Evolutionary conservation across 768 basidiomycete genomes (phyloP), one percentile per base, ranked within the genome.

Genomic region (Suillus placidus): DNA sequence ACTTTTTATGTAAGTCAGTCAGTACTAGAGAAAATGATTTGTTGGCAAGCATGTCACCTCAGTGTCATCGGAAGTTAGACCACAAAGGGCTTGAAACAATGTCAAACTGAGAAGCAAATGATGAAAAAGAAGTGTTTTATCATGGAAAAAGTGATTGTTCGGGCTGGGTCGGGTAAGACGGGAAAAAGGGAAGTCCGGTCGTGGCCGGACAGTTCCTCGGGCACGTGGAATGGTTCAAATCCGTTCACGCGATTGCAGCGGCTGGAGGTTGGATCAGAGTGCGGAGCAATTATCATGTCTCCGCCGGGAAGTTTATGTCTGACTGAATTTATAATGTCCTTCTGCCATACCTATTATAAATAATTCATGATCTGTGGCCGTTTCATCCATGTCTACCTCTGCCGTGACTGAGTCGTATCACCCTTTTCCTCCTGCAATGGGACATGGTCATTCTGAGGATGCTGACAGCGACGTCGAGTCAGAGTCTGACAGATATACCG

Each of bases 401-500:
- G 49, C 47, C 54, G 73, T 74, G 70, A 26, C 47, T 13, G 12
- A 49, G 47, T 56, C 68, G 38, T 7, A 32, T 58, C 65, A 52
- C 43, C 47, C 64, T 49, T 52, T 58, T 54, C 16, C 56, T 60
- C 61, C 67, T 52, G 57, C 58, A 63, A 63, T 42, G 26, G 6
- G 26, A 26, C n/a, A 35, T 56, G 52, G 68, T 64, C 38, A 67
- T 66, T 72, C 76, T 71, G 81, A 80, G 64, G 87, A 85, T 75
- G 66, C 68, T 35, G 80, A 81, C 66, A 62, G 62, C 60, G 83
- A 82, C 67, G 83, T 80, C 65, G 85, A 85, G 62, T 60, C 74
- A 52, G 78, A 78, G 51, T 88, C 85, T 1, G 71, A 81, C 64
- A 70, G 74, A 61, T 78, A 77, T 65, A 86, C 85, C 13, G 69